phyloP scores from a whole-genome alignment of 2,329 filamentous ascomycete species.

The Paraphoma chrysanthemicola region DNA sequence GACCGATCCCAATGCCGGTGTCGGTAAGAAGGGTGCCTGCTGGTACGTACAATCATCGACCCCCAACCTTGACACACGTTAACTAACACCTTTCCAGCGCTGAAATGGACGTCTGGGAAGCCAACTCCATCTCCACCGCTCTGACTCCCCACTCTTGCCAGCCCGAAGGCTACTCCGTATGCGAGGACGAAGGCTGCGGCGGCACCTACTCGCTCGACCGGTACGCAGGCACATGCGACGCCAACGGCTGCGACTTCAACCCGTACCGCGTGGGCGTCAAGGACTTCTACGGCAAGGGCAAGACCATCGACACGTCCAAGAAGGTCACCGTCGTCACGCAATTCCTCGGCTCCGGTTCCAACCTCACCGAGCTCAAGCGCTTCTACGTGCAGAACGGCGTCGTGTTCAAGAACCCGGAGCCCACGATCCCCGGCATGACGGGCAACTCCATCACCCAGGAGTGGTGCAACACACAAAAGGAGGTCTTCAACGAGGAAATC shows the following conservation, averaged over 20 bases:
- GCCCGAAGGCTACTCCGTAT: constrained; percentile 58
- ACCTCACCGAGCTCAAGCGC: constrained; percentile 53
- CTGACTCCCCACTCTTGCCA: constrained; percentile 70
- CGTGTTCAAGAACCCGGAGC: constrained; percentile 53
- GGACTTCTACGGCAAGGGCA: constrained; percentile 66
- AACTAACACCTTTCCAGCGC: constrained; percentile 31
- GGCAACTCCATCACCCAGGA: constrained; percentile 37
- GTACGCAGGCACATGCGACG: constrained; percentile 68
- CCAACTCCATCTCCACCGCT: constrained; percentile 69
- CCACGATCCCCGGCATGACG: constrained; percentile 53
- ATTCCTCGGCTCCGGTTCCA: constrained; percentile 51
- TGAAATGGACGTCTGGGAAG: constrained; percentile 71
- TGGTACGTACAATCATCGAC: constrained; percentile 46
- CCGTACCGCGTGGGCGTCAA: constrained; percentile 67
- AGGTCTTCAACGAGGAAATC: constrained; percentile 36
- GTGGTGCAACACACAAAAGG: constrained; percentile 38
- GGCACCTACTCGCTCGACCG: constrained; percentile 60
- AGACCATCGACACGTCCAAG: constrained; percentile 50
- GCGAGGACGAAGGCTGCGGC: constrained; percentile 53
- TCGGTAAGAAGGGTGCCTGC: constrained; percentile 64
- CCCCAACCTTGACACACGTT: no score
- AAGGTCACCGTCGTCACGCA: constrained; percentile 57
- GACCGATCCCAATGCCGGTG: constrained; percentile 61
- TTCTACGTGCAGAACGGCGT: constrained; percentile 58
- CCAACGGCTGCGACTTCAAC: constrained; percentile 69